Base-by-base conservation (phyloP, 2,329 filamentous ascomycete species). In the Sclerotinia subarctica region DNA sequence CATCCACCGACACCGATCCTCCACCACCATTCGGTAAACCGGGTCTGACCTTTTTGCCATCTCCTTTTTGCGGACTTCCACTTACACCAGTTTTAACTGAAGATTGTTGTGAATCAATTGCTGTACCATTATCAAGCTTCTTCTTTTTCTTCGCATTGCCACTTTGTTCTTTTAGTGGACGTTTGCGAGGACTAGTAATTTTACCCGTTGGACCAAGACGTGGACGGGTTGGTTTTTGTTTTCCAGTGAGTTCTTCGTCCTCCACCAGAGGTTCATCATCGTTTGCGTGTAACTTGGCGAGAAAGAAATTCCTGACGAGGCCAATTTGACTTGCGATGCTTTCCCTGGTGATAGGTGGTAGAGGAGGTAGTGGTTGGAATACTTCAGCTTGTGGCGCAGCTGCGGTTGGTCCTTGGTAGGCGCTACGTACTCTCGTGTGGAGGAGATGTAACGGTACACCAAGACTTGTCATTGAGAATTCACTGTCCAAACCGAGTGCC, bases 401-500 rank as follows among this genome's bases (percentile, higher is more conserved):
- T 67, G 87, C 83, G n/a, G 86, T 84, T 76, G 85, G 81, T 68
- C 84, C 87, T 78, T 95, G 90, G 78, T 92, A 94, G 68, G 92
- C 90, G 76, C 85, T 94, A 77, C 93, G 89, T 75, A 99, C 92
- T 74, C 94, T 89, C 73, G 92, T 93, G 77, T 98, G 95, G 38
- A 99, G 86, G 26, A 99, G 86, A 80, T 99, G 95, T 69, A 99
- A 84, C 32, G 96, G 95, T 47, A 99, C 95, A 65, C 92, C 94
- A 70, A 98, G 86, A 73, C 91, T 91, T 44, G 94, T 90, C 70
- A 95, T 84, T 24, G 94, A 94, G 77, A 98, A 90, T 77, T 99
- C 95, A 74, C 89, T 90, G 75, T 97, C 93, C 68, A 99, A 85
- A 54, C 95, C 95, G 57, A 99, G 86, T 69, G 96, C 94, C 77